A percentile compares a stretch with the other conserved stretches of the same genome.
These are phyloP conservation scores for Parietichytrium sp. DNA, from an alignment of 108 stramenopile species.

Conservation along the genomic window DNA sequence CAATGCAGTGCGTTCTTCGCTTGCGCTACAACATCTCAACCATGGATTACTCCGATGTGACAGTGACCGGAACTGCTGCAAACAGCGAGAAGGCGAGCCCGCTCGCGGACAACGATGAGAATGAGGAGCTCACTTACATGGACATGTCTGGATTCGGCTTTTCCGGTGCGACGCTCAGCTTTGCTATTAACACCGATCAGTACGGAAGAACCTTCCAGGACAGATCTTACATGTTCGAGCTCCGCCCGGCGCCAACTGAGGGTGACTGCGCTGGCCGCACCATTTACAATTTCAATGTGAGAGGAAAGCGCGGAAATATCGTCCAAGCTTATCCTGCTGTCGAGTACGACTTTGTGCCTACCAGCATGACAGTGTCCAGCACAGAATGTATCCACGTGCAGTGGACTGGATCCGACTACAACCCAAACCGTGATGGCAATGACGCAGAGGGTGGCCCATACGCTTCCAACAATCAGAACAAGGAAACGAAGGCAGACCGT, in stretches of 20 bases:
- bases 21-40: conserved; percentile 55
- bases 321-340: conserved; percentile 58
- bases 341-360: conserved; percentile 59
- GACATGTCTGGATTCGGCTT: conserved; percentile 48
- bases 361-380: conserved; percentile 4
- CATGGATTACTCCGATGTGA: conserved; percentile 45
- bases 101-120: conserved; percentile 35
- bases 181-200: conserved; percentile 57
- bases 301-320: conserved; percentile 60
- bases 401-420: conserved; percentile 59
- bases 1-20: conserved; percentile 43
- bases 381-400: conserved; percentile 54
- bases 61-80: neutral
- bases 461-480: conserved; percentile 46
- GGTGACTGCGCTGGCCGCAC: neutral
- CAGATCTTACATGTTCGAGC: conserved; percentile 51
- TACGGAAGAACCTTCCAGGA: conserved; percentile 60
- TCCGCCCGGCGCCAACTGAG: neutral
- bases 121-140: conserved; percentile 40
- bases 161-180: conserved; percentile 33
- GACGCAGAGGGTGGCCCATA: conserved; percentile 55
- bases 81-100: conserved; percentile 28
- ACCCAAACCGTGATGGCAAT: conserved; percentile 55
- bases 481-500: conserved; percentile 51
- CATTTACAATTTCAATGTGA: conserved; percentile 52